Base-by-base conservation (phyloP, 1,139 yeast species). In the Kazachstania sp. region DNA sequence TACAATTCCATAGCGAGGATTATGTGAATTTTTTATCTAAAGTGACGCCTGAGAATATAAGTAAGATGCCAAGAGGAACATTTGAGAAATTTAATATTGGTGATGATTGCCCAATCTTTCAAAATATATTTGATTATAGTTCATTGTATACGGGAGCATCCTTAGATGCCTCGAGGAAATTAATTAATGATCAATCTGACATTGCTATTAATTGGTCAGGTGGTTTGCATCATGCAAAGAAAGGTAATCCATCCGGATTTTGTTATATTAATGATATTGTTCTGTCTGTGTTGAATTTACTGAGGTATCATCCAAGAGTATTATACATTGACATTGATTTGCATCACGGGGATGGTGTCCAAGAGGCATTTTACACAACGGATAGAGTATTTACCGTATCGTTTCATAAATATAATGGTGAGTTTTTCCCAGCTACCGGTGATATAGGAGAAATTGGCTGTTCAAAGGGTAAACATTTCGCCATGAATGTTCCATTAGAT, bases 301-400 rank as follows among this genome's bases (percentile, higher is more conserved):
- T 92, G 54, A 73, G 97, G 52, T 84, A 84, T 52, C 95, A 87
- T 63, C 90, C 97, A 5, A 74, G 97, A 49, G 97, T 92, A 4
- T 71, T 92, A 60, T 92, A 92, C 63, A 87, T 92, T 48, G 98
- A 92, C 66, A 90, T 90, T 48, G 98, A 92, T 65, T 78, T 92
- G 26, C 98, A 92, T 65, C 98, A 92, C 63, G 98, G 98, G 23
- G 98, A 92, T 64, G 98, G 97, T 46, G 98, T 92, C 1, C 97
- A 92, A 64, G 97, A 92, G 66, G 97, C 97, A 1, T 92, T 92
- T 59, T 88, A 90, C 64, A 81, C 95, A 36, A 86, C 97, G 1
- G 97, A 92, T 65, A 71, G 98, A 49, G 98, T 92, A 28, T 86
- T 88, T 94, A 90, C 97, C 0, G 82, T 86, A 42, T 85, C 95